Evolutionary conservation across 257 asterid genomes (phyloP).

Genomic region (Nicotiana otophora): DNA sequence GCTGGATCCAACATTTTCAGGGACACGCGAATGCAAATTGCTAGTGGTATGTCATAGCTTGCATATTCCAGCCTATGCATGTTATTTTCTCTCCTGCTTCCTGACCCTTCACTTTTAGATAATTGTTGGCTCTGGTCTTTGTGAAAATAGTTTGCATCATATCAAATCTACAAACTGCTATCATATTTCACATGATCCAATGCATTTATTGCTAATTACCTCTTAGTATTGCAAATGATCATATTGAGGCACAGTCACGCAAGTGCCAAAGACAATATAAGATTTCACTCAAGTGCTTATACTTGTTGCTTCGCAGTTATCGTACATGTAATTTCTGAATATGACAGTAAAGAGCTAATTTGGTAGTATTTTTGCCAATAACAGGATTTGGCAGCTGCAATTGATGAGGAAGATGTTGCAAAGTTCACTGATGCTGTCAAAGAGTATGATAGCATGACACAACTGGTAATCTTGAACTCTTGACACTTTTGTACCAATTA

Average conservation of each 20-base stretch:
- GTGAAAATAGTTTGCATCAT: neutral
- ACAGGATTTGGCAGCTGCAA: conserved; percentile 77
- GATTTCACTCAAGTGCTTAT: conserved; percentile 11
- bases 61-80: neutral
- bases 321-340: neutral
- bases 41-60: conserved; percentile 48
- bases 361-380: neutral
- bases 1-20: conserved; percentile 92
- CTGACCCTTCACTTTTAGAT: neutral
- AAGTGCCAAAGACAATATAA: neutral
- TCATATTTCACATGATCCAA: neutral
- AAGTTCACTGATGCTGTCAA: conserved; percentile 94
- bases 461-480: conserved; percentile 50
- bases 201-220: neutral
- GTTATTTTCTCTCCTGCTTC: conserved; percentile 1
- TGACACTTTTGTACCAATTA: neutral
- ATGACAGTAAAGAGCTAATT: neutral
- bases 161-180: neutral
- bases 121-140: neutral
- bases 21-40: conserved; percentile 84
- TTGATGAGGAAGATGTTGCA: conserved; percentile 92
- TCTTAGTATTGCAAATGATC: neutral
- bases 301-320: neutral
- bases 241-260: neutral
- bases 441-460: conserved; percentile 93